phyloP scores from a whole-genome alignment of 139 green algal species.

The Mesotaenium endlicherianum region DNA sequence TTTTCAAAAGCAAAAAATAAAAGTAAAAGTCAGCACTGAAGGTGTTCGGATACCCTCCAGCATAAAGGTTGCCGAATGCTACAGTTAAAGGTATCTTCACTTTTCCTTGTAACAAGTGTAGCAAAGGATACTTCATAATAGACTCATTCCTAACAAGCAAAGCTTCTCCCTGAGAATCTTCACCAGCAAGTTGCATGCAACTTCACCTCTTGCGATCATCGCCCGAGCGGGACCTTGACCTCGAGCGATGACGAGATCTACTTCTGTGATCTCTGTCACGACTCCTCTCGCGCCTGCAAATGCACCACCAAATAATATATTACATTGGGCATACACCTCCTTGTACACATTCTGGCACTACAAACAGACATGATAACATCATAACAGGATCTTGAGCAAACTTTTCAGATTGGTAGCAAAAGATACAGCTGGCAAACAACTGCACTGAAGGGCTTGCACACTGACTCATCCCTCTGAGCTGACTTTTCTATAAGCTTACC shows the following conservation, averaged over 20 bases:
- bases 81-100: constrained; percentile 24
- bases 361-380: too few relatives aligned
- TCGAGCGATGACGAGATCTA: too few relatives aligned
- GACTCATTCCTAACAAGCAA: too few relatives aligned
- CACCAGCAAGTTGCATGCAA: too few relatives aligned
- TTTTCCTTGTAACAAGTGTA: not conserved
- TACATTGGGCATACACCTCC: too few relatives aligned
- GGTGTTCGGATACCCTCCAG: not conserved
- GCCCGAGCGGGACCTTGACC: too few relatives aligned
- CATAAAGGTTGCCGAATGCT: not conserved
- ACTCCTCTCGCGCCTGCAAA: too few relatives aligned
- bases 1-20: not conserved
- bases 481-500: constrained; percentile 3
- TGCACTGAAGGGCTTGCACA: not conserved
- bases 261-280: too few relatives aligned
- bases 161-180: too few relatives aligned
- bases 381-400: not conserved
- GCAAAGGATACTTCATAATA: not conserved
- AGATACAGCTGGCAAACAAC: not conserved
- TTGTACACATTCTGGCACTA: too few relatives aligned
- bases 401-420: not conserved
- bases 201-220: too few relatives aligned
- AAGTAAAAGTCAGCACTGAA: not conserved
- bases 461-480: not conserved
- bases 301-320: too few relatives aligned